phyloP scores from a whole-genome alignment of 176 grass and related monocot genomes.

The Ampelocalamus luodianensis region DNA sequence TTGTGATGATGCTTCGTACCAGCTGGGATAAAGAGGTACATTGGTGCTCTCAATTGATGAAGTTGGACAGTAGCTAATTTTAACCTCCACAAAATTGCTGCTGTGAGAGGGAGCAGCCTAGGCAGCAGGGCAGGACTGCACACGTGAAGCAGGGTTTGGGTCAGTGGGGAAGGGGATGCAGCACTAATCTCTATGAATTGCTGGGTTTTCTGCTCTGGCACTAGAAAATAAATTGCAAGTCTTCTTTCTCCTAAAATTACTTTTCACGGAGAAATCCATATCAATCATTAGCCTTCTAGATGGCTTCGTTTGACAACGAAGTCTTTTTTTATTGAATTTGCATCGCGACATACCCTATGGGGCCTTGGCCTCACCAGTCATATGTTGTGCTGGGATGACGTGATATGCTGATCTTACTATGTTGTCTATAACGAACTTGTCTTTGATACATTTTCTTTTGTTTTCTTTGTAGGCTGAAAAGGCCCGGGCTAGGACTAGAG shows the following conservation, averaged over 20 bases:
- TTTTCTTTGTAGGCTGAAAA: constrained; percentile 47
- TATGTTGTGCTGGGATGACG: neutral
- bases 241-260: neutral
- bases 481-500: constrained; percentile 48
- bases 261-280: neutral
- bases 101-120: neutral
- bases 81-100: neutral
- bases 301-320: neutral
- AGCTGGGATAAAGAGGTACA: constrained; percentile 75
- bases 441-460: neutral
- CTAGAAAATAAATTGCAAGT: neutral
- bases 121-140: neutral
- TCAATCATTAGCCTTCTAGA: neutral
- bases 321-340: constrained; percentile 4
- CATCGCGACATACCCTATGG: neutral
- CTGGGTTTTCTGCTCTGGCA: neutral
- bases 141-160: neutral
- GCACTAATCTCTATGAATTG: neutral
- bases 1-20: constrained; percentile 64
- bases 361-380: neutral
- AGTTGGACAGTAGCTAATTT: neutral
- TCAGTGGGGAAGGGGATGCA: neutral
- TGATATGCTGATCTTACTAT: neutral
- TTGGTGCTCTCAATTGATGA: constrained; percentile 1
- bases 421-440: constrained; percentile 10